Evolutionary conservation across 179 eudicot genomes (phyloP).

Genomic region (Silene vulgaris): DNA sequence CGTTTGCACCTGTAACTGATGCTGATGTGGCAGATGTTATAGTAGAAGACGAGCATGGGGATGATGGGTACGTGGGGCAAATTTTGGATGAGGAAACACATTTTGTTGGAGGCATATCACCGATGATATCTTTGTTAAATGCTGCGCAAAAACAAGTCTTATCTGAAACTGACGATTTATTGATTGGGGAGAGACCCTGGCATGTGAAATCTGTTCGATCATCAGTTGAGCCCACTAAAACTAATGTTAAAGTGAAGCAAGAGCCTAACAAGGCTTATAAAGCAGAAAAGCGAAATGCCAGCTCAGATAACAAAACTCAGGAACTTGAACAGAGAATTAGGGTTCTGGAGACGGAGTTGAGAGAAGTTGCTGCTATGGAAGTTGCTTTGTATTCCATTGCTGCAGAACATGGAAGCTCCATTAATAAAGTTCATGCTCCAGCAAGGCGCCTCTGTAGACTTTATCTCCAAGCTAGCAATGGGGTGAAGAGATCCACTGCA

Average conservation of each 20-base stretch:
- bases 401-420: constrained; percentile 95
- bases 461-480: constrained; percentile 61
- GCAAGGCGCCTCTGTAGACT: constrained; percentile 90
- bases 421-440: constrained; percentile 85
- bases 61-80: constrained; percentile 26
- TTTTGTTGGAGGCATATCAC: constrained; percentile 27
- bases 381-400: constrained; percentile 73
- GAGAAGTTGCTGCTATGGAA: constrained; percentile 87
- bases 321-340: constrained; percentile 59
- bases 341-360: constrained; percentile 71
- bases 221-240: constrained; percentile 40
- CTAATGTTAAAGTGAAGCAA: constrained; percentile 45
- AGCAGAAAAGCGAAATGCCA: constrained; percentile 35
- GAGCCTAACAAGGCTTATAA: constrained; percentile 32
- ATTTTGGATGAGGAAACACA: constrained; percentile 28
- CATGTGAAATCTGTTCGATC: constrained; percentile 69
- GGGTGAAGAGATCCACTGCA: constrained; percentile 54
- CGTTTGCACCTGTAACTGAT: constrained; percentile 20
- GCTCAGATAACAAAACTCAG: constrained; percentile 44
- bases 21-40: constrained; percentile 22
- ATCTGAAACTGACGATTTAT: constrained; percentile 30
- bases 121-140: constrained; percentile 23
- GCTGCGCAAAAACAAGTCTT: constrained; percentile 29
- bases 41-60: constrained; percentile 26
- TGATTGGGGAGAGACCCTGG: constrained; percentile 33